Evolutionary conservation across 345 rosid species (phyloP).

Genomic region (rapeseed (Brassica napus)): Da-Ae NC_063446.1:27566501-27567000

Average conservation of each 20-base stretch:
- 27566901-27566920: conserved; percentile 43
- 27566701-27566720: conserved; percentile 55
- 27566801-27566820: background rate
- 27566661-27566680: conserved; percentile 43
- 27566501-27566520: conserved; percentile 22
- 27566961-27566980: background rate
- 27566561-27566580: conserved; percentile 50
- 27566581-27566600: conserved; percentile 41
- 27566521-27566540: conserved; percentile 54
- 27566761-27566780: background rate
- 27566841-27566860: conserved; percentile 28
- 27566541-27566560: conserved; percentile 55
- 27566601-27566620: background rate
- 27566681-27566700: conserved; percentile 54
- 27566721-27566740: conserved; percentile 45
- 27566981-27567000: conserved; percentile 17
- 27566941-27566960: conserved; percentile 8
- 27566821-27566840: background rate
- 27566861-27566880: conserved; percentile 43
- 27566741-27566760: conserved; percentile 45
- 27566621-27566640: conserved; percentile 29
- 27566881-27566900: conserved; percentile 39
- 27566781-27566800: background rate
- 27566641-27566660: conserved; percentile 20
- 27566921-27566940: conserved; percentile 28